These are phyloP conservation scores for Populus hybrid DNA, from an alignment of 441 rosid genomes.

Conservation along the genomic window DNA sequence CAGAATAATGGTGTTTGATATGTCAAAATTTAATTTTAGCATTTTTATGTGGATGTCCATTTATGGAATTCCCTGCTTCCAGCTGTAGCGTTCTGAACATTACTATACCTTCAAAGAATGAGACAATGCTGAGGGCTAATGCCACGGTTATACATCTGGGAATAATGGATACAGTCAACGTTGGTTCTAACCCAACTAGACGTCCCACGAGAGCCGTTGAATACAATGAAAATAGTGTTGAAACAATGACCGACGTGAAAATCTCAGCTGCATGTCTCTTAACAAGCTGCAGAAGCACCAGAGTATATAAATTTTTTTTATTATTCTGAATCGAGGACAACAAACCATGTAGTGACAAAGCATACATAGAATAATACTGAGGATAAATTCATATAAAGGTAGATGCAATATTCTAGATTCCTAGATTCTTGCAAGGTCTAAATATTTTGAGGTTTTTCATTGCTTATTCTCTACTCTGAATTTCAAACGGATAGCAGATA, in stretches of 20 bases:
- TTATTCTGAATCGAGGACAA: background rate
- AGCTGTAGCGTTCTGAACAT: background rate
- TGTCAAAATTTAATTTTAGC: background rate
- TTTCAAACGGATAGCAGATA: background rate
- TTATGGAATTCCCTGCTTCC: background rate
- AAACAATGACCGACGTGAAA: constrained; percentile 73
- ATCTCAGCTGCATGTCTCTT: constrained; percentile 98
- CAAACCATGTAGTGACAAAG: background rate
- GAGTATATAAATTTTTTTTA: background rate
- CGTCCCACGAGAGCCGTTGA: constrained; percentile 93
- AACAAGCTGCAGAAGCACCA: constrained; percentile 68
- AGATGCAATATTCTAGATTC: background rate
- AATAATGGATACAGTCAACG: constrained; percentile 74
- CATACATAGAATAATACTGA: background rate
- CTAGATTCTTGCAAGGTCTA: background rate
- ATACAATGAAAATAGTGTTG: constrained; percentile 84
- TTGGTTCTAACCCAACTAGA: constrained; percentile 66
- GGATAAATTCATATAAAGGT: background rate
- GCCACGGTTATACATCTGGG: constrained; percentile 96
- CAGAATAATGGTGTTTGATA: background rate
- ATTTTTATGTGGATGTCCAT: background rate
- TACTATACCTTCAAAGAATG: constrained; percentile 77
- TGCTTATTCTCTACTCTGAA: background rate
- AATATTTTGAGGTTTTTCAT: background rate
- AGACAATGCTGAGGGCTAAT: constrained; percentile 90